These are phyloP conservation scores for Aspergillus homomorphus DNA, from an alignment of 495 filamentous ascomycete genomes.

Conservation along the genomic window DNA sequence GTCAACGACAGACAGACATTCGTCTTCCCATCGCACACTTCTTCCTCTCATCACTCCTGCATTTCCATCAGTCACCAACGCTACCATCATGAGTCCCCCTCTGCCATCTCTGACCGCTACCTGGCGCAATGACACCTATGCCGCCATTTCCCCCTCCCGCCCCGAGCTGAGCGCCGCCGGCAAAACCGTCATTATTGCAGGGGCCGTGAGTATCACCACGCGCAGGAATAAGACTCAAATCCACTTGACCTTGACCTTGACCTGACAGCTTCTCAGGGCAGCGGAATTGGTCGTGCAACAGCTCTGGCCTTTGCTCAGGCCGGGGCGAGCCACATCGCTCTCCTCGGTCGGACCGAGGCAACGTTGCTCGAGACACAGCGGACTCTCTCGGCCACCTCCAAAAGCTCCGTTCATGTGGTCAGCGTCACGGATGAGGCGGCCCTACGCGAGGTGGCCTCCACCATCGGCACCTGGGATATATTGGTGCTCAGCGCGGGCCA, in stretches of 20 bases:
- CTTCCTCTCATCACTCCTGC: not conserved
- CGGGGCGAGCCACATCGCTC: conserved; percentile 31
- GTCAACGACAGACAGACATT: too few relatives aligned
- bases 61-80: not conserved
- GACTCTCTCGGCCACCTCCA: not conserved
- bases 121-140: conserved; percentile 42
- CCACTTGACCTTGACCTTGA: not conserved
- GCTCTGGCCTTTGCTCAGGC: conserved; percentile 38
- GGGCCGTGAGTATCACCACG: too few relatives aligned
- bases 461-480: conserved; percentile 33
- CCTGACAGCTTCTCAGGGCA: conserved; percentile 14
- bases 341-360: conserved; percentile 31
- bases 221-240: too few relatives aligned
- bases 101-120: conserved; percentile 25
- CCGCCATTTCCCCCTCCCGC: conserved; percentile 37
- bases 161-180: conserved; percentile 39
- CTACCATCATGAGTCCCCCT: conserved; percentile 18
- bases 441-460: conserved; percentile 15
- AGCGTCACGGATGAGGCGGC: conserved; percentile 26
- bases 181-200: conserved; percentile 48
- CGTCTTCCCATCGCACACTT: not conserved
- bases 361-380: conserved; percentile 23
- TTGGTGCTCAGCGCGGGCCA: conserved; percentile 34
- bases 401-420: conserved; percentile 7
- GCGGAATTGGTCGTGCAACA: conserved; percentile 37